Base-by-base conservation (phyloP, 1,284 basidiomycete species). In the Cerrena zonata region DNA sequence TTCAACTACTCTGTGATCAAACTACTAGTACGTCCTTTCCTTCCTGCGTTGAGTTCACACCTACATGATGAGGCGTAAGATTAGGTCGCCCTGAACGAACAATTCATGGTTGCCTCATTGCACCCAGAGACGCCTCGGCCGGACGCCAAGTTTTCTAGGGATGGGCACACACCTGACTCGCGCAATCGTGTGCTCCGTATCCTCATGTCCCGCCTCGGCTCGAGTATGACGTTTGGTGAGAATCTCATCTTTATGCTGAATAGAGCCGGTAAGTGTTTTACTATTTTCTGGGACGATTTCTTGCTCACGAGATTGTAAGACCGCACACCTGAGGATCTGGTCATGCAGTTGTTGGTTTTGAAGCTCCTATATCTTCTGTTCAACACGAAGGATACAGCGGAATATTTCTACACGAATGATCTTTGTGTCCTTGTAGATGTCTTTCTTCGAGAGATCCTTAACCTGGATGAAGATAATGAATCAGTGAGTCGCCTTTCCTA, bases 161-260 rank as follows among this genome's bases (percentile, higher is more conserved):
- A 58, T 56, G 36, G 54, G 50, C 58, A 63, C 51, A 55, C 51
- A 25, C 52, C 52, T 24, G 60, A 57, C 45, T 23, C 41, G 41
- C 13, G 22, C 19, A 99, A 99, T 64, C 77, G 92, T 15, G 86
- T 98, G 0, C 70, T 98, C 36, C 76, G 82, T 22, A 84, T 95
- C 0, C 75, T 99, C 24, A 89, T 91, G 76, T 76, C 86, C 22
- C 82, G 94, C 13, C 68, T 93, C 30, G 85, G 89, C 5, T 83
- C 82, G 11, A 91, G 85, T 68, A 93, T 92, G 72, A 97, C 95
- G 0, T 97, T 99, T 67, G 94, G 94, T 13, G 94, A 95, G 71
- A 99, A 98, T 63, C 82, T 99, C 75, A 97, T 99, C 56, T 99
- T 97, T 67, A 99, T 99, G 88, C 75, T 99, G 39, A 99, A 99